A percentile compares a stretch with the other conserved stretches of the same genome.
phyloP scores from a whole-genome alignment of 768 basidiomycete genomes.

The Boletus bicolor region DNA sequence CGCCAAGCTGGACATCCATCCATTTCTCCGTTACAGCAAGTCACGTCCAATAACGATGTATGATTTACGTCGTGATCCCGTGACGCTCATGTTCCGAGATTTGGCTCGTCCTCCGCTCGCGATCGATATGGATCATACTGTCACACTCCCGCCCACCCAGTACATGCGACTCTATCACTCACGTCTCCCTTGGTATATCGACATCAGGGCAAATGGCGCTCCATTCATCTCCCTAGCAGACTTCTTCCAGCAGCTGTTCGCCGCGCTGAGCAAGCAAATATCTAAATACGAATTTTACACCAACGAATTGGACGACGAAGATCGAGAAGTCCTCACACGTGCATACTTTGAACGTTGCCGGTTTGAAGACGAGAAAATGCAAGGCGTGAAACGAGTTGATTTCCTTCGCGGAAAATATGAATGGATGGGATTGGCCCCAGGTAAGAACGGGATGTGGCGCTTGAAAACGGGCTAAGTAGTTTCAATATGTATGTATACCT shows the following conservation, averaged over 20 bases:
- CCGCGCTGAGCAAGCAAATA: slow-evolving; percentile 44
- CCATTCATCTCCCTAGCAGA: slow-evolving; percentile 60
- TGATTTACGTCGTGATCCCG: slow-evolving; percentile 48
- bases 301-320: slow-evolving; percentile 46
- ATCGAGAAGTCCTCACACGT: slow-evolving; percentile 41
- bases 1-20: slow-evolving; percentile 24
- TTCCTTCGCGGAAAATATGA: slow-evolving; percentile 52
- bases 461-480: slow-evolving; percentile 46
- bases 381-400: slow-evolving; percentile 57
- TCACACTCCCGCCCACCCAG: slow-evolving; percentile 47
- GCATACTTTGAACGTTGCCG: slow-evolving; percentile 48
- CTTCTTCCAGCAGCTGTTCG: slow-evolving; percentile 46
- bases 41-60: slow-evolving; percentile 39
- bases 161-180: slow-evolving; percentile 57
- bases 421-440: slow-evolving; percentile 53
- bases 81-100: slow-evolving; percentile 42
- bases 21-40: slow-evolving; percentile 23
- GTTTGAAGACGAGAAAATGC: slow-evolving; percentile 30
- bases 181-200: slow-evolving; percentile 65
- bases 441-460: slow-evolving; percentile 61
- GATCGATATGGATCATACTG: slow-evolving; percentile 53
- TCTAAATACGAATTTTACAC: slow-evolving; percentile 56
- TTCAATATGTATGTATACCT: neutral
- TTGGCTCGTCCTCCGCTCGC: slow-evolving; percentile 41
- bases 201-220: slow-evolving; percentile 41